Evolutionary conservation across 805 yeast species (phyloP).

Genomic region (Candida ficus): DNA sequence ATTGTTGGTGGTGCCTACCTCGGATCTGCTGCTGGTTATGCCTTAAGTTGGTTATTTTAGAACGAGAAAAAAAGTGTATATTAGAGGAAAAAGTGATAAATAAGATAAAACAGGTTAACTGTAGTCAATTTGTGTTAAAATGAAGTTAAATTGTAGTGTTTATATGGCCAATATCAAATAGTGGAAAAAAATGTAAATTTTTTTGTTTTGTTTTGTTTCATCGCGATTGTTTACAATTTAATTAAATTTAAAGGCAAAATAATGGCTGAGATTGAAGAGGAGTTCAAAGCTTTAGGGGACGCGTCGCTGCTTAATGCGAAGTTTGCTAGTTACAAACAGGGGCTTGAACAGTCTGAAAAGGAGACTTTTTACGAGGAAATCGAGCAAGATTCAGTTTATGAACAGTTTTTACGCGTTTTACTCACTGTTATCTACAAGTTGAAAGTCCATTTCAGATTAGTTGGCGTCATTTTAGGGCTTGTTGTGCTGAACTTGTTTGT

Average conservation of each 20-base stretch:
- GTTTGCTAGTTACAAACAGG: constrained; percentile 7
- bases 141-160: too few species aligned
- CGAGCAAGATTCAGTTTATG: too few species aligned
- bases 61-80: too few species aligned
- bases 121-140: too few species aligned
- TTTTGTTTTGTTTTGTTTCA: too few species aligned
- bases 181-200: too few species aligned
- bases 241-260: too few species aligned
- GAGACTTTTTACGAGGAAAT: neutral
- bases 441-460: neutral
- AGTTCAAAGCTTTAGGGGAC: neutral
- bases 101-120: too few species aligned
- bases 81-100: too few species aligned
- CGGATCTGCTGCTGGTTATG: constrained; percentile 66
- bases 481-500: neutral
- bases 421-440: neutral
- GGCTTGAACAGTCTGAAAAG: neutral
- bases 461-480: neutral
- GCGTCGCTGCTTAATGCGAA: constrained; percentile 7
- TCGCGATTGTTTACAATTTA: too few species aligned
- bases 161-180: too few species aligned
- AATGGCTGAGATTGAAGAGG: neutral
- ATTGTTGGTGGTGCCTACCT: constrained; percentile 69
- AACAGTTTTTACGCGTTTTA: neutral
- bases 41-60: constrained; percentile 11